Base-by-base conservation (phyloP, 139 green algal genomes). In the Chlamydomonas applanata region DNA sequence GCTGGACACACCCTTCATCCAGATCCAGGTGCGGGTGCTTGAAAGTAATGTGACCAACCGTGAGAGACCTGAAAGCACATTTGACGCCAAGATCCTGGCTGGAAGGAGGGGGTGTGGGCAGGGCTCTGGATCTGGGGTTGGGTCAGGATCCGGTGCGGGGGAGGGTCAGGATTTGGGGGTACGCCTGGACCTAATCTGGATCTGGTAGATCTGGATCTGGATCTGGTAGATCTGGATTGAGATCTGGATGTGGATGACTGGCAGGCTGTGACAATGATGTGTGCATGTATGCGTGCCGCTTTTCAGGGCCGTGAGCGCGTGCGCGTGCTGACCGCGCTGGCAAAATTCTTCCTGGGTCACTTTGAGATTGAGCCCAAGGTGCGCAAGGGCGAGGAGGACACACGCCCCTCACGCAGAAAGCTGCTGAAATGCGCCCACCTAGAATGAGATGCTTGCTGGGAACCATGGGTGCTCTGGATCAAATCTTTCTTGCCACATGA, bases 1-100 rank as follows among this genome's bases (percentile, higher is more conserved):
- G 5, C 45, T 73, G 7, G 67, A 73, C 67, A 73, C 67, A 27
- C 67, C 67, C 45, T 73, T 73, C 67, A 53, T 73, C 25, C 45
- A 63, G 27, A 22, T 73, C 44, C 67, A 73, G 67, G 67, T 73
- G 11, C 7, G 7, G 40, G 62, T 32, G 17, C 29, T 3, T 34
- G 53, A 9, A 4, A 13, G 53, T 27, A 61, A 14, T 27, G 20
- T 9, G 53, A 25, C 4, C 53, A 27, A 9, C 4, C 53, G 4
- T 25, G 14, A 25, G n/a, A n/a, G n/a, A n/a, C n/a, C n/a, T n/a
- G n/a, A n/a, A n/a, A n/a, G n/a, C n/a, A n/a, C n/a, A n/a, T n/a
- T n/a, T n/a, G n/a, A n/a, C n/a, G 20, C 4, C 53, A 4, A 27
- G 24, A 7, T 27, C 14, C 4, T 27, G 53, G 53, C 11, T 61